Evolutionary conservation across 768 basidiomycete genomes (phyloP).

Genomic region (Lactifluus echinatus): DNA sequence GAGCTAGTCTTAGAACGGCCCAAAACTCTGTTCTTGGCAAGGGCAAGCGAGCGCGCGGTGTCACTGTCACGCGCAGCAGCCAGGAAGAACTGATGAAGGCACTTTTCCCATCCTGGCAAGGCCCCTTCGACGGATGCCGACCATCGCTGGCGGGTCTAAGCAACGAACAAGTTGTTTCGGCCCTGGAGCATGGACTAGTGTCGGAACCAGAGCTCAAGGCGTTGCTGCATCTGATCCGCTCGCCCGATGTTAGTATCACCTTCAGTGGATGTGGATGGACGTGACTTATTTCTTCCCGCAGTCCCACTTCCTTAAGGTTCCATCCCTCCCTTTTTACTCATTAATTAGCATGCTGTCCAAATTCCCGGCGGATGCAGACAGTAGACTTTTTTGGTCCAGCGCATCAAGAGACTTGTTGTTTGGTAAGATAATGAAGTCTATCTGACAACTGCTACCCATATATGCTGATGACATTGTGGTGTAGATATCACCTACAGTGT

Average conservation of each 20-base stretch:
- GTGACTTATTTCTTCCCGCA: constrained; percentile 24
- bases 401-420: constrained; percentile 56
- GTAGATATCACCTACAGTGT: constrained; percentile 17
- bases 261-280: background rate
- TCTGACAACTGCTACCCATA: background rate
- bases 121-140: constrained; percentile 56
- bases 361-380: constrained; percentile 70
- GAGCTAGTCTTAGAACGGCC: constrained; percentile 51
- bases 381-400: constrained; percentile 65
- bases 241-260: constrained; percentile 56
- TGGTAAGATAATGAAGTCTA: constrained; percentile 34
- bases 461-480: background rate
- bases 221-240: constrained; percentile 60
- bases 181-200: constrained; percentile 57
- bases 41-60: constrained; percentile 72
- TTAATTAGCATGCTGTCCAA: constrained; percentile 67
- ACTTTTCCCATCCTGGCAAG: constrained; percentile 75
- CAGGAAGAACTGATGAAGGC: constrained; percentile 80
- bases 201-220: constrained; percentile 59
- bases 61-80: constrained; percentile 71
- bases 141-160: constrained; percentile 61
- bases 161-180: constrained; percentile 47
- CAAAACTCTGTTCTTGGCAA: constrained; percentile 63
- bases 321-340: constrained; percentile 73
- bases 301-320: constrained; percentile 84